Base-by-base conservation (phyloP, 2,329 filamentous ascomycete genomes). In the Cordyceps pruinosa region DNA sequence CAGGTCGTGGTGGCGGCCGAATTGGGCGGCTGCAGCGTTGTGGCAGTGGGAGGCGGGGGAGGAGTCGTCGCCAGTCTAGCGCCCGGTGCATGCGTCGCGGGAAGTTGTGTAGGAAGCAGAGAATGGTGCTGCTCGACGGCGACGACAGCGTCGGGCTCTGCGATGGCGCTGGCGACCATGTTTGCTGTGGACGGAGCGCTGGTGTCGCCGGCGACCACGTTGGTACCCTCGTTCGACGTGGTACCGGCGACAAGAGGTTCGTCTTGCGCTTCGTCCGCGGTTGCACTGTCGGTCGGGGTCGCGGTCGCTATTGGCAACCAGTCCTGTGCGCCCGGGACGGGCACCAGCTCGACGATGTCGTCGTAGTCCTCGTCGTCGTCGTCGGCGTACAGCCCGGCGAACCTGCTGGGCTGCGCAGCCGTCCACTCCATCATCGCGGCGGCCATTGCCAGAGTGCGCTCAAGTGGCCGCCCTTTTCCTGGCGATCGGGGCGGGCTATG, bases 291-390 rank as follows among this genome's bases (percentile, higher is more conserved):
- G 26, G 23, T 30, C 25, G n/a, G 17, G 32, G 44, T 32, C 25
- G n/a, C 23, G 32, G 44, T 32, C 17, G 41, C 30, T 34, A 13
- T 15, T 25, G 32, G 41, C 42, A 44, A 23, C 42, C 15, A 21
- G 10, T 45, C 5, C 15, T 34, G 28, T 53, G 21, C 39, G 13
- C 25, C 39, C 15, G 12, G 21, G 19, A 25, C 39, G 32, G 56
- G 56, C 12, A 57, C 41, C 47, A 57, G 41, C n/a, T 47, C 19
- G 47, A 57, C 56, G 21, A 17, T 32, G 47, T 57, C 47, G 12
- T 51, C 55, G 21, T n/a, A n/a, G n/a, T 51, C 47, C 8, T 46
- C 35, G 19, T 56, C 34, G 15, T 41, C 53, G 25, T 56, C 35
- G 34, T 19, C 23, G 23, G 25, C 53, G 32, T 39, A 55, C 26